These are phyloP conservation scores for Hypoxylon lenormandii DNA, from an alignment of 495 filamentous ascomycete species.

Conservation along the genomic window DNA sequence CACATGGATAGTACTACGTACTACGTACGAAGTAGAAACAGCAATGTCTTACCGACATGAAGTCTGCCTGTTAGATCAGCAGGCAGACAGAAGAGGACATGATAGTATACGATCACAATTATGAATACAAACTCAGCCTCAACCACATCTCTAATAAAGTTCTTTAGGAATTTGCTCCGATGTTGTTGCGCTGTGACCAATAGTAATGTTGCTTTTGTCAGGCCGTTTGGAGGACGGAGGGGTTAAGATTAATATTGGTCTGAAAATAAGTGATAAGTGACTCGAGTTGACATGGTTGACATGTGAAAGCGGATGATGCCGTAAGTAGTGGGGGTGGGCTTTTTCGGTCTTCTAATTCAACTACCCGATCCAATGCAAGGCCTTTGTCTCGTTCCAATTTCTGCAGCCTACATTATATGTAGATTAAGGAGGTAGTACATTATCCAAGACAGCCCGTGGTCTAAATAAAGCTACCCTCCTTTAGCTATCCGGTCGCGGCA, in stretches of 20 bases:
- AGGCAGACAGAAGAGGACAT: background rate
- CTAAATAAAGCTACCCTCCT: conserved; percentile 34
- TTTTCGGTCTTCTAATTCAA: conserved; percentile 10
- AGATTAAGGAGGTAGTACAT: conserved; percentile 20
- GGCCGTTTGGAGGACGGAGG: background rate
- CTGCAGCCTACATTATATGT: conserved; percentile 18
- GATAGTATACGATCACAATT: background rate
- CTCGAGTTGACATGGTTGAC: conserved; percentile 16
- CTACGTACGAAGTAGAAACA: background rate
- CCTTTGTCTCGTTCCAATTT: conserved; percentile 24
- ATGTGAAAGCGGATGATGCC: conserved; percentile 50
- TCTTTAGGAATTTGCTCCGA: background rate
- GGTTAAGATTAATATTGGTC: background rate
- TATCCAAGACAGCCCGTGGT: conserved; percentile 25
- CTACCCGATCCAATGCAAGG: conserved; percentile 31
- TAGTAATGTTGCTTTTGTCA: background rate
- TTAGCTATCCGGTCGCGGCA: conserved; percentile 9
- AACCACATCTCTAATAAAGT: background rate
- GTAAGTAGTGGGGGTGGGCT: conserved; percentile 21
- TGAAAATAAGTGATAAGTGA: background rate
- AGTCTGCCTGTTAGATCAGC: background rate
- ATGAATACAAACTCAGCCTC: background rate
- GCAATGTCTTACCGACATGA: background rate
- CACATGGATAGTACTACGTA: too few relatives aligned
- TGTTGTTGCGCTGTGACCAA: background rate